phyloP scores from a whole-genome alignment of 1,139 yeast species.

The Sugiyamaella paludigena region DNA sequence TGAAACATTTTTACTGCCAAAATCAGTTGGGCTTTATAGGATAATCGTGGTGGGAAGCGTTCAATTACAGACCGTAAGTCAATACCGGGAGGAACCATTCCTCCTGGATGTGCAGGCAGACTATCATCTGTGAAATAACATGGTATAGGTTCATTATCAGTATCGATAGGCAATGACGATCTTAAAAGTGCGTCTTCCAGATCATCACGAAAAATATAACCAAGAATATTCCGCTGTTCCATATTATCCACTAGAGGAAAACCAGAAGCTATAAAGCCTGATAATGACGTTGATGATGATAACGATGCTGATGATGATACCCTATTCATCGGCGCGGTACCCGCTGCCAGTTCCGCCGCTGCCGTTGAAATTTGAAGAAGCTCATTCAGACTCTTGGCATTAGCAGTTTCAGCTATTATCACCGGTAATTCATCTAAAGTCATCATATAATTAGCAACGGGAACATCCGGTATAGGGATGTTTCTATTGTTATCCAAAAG shows the following conservation, averaged over 20 bases:
- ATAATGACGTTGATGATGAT: neutral
- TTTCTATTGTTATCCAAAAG: constrained; percentile 40
- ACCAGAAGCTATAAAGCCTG: constrained; percentile 34
- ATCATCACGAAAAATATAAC: constrained; percentile 44
- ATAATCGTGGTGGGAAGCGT: constrained; percentile 33
- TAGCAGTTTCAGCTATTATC: constrained; percentile 22
- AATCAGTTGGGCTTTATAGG: constrained; percentile 39
- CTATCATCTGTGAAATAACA: constrained; percentile 24
- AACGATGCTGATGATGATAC: neutral
- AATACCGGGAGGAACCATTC: constrained; percentile 5
- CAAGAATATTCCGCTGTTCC: constrained; percentile 37
- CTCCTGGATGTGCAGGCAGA: constrained; percentile 10
- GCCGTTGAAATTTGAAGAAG: constrained; percentile 15
- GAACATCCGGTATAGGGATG: constrained; percentile 37
- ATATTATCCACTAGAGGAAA: constrained; percentile 42
- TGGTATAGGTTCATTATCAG: constrained; percentile 14
- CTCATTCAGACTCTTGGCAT: constrained; percentile 26
- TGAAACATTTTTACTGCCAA: constrained; percentile 50
- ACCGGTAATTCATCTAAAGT: constrained; percentile 30
- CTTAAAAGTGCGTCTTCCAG: constrained; percentile 36
- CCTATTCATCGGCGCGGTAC: neutral
- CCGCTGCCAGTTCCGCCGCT: neutral
- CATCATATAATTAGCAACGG: constrained; percentile 37
- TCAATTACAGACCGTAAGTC: constrained; percentile 32
- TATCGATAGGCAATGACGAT: neutral